phyloP scores from a whole-genome alignment of 1,284 basidiomycete genomes.

The Hemileia vastatrix region DNA sequence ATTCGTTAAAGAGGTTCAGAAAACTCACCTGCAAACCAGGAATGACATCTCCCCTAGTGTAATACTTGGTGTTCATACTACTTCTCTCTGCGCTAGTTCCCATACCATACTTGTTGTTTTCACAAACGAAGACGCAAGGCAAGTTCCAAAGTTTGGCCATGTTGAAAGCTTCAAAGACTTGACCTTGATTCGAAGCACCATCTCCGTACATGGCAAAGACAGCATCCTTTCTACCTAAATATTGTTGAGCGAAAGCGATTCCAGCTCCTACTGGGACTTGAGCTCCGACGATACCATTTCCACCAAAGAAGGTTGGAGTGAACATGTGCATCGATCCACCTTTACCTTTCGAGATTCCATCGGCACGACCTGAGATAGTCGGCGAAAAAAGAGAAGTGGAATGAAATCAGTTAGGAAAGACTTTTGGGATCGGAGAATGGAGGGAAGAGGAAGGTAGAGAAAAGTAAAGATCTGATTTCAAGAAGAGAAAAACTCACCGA shows the following conservation, averaged over 20 bases:
- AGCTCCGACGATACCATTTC: constrained; percentile 44
- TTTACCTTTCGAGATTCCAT: constrained; percentile 91
- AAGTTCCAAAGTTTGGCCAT: constrained; percentile 43
- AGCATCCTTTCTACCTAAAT: constrained; percentile 38
- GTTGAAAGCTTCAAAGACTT: constrained; percentile 45
- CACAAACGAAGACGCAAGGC: constrained; percentile 42
- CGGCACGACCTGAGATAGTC: constrained; percentile 57
- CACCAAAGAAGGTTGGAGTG: constrained; percentile 36
- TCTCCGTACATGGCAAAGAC: constrained; percentile 45
- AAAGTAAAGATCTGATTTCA: background rate
- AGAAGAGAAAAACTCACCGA: constrained; percentile 48
- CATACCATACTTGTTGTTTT: constrained; percentile 43
- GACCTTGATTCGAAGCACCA: constrained; percentile 44
- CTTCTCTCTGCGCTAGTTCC: constrained; percentile 12
- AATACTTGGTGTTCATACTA: constrained; percentile 43
- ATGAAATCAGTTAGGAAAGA: background rate
- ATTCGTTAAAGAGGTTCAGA: too few relatives aligned
- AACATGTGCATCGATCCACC: constrained; percentile 73
- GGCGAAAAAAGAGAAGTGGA: background rate
- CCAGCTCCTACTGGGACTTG: constrained; percentile 44
- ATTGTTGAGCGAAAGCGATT: constrained; percentile 44
- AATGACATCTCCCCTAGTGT: constrained; percentile 42
- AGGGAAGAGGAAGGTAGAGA: background rate
- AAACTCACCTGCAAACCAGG: constrained; percentile 41
- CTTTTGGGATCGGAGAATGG: background rate